Conservation (phyloP, 1,284 basidiomycete species). For the Fomitopsis betulina region DNA sequence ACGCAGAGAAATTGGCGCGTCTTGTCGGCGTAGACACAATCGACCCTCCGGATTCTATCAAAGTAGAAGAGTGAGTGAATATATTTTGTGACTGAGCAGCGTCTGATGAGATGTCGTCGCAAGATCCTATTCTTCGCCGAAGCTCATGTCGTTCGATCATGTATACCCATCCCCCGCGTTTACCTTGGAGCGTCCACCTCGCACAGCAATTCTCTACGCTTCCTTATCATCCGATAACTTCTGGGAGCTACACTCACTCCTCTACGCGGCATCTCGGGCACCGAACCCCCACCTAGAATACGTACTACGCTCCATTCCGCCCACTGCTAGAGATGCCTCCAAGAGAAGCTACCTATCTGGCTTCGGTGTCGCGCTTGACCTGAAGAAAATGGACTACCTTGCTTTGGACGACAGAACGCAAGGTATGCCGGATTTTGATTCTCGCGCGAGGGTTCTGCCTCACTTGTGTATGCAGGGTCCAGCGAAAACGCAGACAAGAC, state of each 20-base stretch:
- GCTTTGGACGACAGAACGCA: conserved; percentile 80
- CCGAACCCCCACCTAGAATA: conserved; percentile 57
- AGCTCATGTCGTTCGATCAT: conserved; percentile 69
- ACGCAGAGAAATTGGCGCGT: conserved; percentile 54
- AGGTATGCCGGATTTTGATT: conserved; percentile 8
- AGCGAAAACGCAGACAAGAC: conserved; percentile 9
- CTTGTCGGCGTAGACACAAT: conserved; percentile 55
- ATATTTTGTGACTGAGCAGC: background rate
- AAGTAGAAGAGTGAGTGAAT: conserved; percentile 21
- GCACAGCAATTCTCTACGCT: conserved; percentile 73
- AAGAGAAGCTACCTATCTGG: conserved; percentile 63
- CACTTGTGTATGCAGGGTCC: background rate
- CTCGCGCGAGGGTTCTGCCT: background rate
- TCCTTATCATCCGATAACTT: conserved; percentile 57
- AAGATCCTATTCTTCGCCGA: conserved; percentile 28
- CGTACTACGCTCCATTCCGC: conserved; percentile 67
- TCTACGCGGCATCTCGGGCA: conserved; percentile 46
- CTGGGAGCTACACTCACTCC: conserved; percentile 59
- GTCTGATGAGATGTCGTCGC: background rate
- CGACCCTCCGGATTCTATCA: conserved; percentile 31
- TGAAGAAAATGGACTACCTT: conserved; percentile 98
- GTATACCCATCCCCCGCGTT: conserved; percentile 44
- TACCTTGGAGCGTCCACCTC: conserved; percentile 37
- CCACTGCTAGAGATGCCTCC: conserved; percentile 19
- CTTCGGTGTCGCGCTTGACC: conserved; percentile 87